Evolutionary conservation across 2,329 filamentous ascomycete species (phyloP).

Genomic region (Ophiostoma montium): DNA sequence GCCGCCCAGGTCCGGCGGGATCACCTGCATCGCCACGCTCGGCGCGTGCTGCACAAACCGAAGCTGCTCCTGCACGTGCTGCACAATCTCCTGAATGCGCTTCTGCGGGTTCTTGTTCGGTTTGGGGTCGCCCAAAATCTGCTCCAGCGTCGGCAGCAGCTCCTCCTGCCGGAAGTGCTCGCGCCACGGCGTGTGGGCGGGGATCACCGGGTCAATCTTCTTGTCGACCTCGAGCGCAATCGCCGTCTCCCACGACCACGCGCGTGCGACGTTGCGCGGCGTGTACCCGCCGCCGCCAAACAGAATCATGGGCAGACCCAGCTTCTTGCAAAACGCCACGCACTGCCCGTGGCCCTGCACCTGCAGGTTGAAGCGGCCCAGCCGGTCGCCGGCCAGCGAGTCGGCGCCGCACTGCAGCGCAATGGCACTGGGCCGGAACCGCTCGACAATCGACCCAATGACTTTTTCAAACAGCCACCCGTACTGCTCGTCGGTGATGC

Average conservation of each 20-base stretch:
- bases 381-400: constrained; percentile 79
- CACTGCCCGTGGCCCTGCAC: constrained; percentile 89
- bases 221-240: constrained; percentile 67
- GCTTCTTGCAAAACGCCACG: constrained; percentile 73
- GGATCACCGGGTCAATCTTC: constrained; percentile 58
- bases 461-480: constrained; percentile 70
- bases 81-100: constrained; percentile 60
- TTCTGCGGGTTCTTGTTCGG: constrained; percentile 70
- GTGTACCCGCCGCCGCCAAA: constrained; percentile 95
- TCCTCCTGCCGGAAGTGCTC: constrained; percentile 80
- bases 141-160: constrained; percentile 74
- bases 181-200: constrained; percentile 68
- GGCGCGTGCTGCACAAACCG: constrained; percentile 74
- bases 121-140: constrained; percentile 50
- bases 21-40: constrained; percentile 69
- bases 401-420: constrained; percentile 94
- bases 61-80: constrained; percentile 71
- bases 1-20: constrained; percentile 61
- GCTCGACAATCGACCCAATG: constrained; percentile 62
- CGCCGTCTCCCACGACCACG: constrained; percentile 93
- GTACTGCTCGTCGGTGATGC: constrained; percentile 85
- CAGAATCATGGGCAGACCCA: constrained; percentile 69
- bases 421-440: constrained; percentile 80
- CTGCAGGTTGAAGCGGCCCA: constrained; percentile 93
- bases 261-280: constrained; percentile 85